Conservation (phyloP, 768 basidiomycete genomes). For the Mycena crocata region DNA sequence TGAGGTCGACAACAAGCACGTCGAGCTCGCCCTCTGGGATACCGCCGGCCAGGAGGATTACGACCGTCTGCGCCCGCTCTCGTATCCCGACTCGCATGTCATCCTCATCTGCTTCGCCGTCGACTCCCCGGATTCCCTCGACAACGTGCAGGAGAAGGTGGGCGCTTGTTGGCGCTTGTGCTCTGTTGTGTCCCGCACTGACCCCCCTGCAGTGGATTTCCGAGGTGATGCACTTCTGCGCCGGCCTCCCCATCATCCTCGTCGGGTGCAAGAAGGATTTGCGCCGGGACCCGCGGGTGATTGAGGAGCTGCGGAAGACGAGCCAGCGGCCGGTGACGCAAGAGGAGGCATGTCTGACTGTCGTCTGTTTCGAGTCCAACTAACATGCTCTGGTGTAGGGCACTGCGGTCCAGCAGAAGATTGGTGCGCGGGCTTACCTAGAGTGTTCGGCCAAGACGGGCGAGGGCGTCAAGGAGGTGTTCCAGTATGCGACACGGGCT, state of each 20-base stretch:
- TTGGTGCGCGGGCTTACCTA: conserved; percentile 95
- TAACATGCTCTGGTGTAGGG: conserved; percentile 62
- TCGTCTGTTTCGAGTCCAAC: neutral
- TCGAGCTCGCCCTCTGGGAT: conserved; percentile 99
- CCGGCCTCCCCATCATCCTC: conserved; percentile 93
- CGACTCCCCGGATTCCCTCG: conserved; percentile 97
- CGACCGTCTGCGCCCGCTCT: conserved; percentile 96
- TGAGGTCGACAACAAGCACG: conserved; percentile 97
- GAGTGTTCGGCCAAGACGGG: conserved; percentile 98
- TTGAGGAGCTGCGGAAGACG: conserved; percentile 94
- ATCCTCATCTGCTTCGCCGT: conserved; percentile 99
- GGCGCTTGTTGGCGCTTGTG: conserved; percentile 45
- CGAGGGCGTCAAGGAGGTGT: conserved; percentile 97
- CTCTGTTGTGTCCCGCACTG: conserved; percentile 5
- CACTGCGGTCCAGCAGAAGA: conserved; percentile 95
- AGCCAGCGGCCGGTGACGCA: conserved; percentile 94
- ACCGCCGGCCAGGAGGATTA: conserved; percentile 99
- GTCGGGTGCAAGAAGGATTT: conserved; percentile 99
- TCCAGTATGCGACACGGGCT: conserved; percentile 96
- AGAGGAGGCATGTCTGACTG: conserved; percentile 76
- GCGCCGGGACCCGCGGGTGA: conserved; percentile 90
- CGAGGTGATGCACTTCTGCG: conserved; percentile 98
- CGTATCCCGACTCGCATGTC: conserved; percentile 99
- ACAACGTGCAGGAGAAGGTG: conserved; percentile 99
- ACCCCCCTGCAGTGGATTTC: conserved; percentile 86